Evolutionary conservation across 1,284 basidiomycete genomes (phyloP), one percentile per base, ranked within the genome.

Genomic region (Cryptococcus depauperatus): DNA sequence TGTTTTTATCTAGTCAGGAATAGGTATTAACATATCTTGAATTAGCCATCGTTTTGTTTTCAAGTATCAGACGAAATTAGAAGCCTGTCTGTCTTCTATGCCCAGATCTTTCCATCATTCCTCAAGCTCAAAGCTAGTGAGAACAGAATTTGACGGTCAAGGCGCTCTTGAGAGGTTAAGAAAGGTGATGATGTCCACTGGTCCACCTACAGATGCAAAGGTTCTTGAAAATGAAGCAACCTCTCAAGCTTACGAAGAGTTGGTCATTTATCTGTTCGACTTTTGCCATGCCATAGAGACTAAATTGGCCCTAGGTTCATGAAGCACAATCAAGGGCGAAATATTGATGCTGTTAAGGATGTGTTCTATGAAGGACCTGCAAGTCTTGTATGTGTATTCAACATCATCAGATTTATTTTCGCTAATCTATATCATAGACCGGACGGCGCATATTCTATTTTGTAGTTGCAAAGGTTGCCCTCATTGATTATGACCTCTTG

Each of bases 401-500:
- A n/a, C n/a, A n/a, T n/a, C n/a, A n/a, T n/a, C n/a, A n/a, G n/a
- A n/a, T n/a, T n/a, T n/a, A n/a, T n/a, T n/a, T n/a, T n/a, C 4
- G 4, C 4, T n/a, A n/a, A n/a, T n/a, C n/a, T n/a, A n/a, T n/a
- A 1, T 11, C 14, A 16, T 56, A 69, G 59, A 66, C 61, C 29
- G 70, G 70, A 5, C 58, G 64, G 10, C 64, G 70, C 8, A 70
- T 74, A 5, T 72, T 73, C 55, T 73, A 73, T 59, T 70, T 73
- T 41, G 61, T 69, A 39, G 52, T 81, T 53, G 77, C 91, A 35
- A 81, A 87, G 51, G 82, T 87, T 1, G 87, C 89, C 57, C 79
- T 82, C 1, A 74, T 91, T 37, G 89, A 95, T 62, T 79, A 91
- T 27, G 88, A 93, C 58, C 68, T 90, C 3, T 68, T 96, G 30